Percentiles rank a stretch among this genome's conserved stretches.
These are phyloP conservation scores for Boletus sensibilis DNA, from an alignment of 768 basidiomycete genomes.

Conservation along the genomic window DNA sequence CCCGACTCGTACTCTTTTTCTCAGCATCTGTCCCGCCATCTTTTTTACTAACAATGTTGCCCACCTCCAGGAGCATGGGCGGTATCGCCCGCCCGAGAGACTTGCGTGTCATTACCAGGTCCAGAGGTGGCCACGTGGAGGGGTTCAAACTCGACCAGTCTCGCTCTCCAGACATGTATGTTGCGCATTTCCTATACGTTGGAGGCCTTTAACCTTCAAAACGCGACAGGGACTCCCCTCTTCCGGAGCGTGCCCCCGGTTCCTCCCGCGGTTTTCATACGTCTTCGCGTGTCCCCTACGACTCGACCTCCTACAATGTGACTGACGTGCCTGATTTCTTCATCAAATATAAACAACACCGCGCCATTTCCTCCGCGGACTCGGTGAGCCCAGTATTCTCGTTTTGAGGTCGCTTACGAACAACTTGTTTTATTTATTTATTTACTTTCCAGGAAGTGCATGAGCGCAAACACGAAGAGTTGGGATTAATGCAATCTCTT, in stretches of 20 bases:
- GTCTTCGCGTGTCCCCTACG: constrained; percentile 13
- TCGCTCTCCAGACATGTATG: constrained; percentile 37
- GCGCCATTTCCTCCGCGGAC: not conserved
- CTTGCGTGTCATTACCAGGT: constrained; percentile 38
- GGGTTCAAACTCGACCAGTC: constrained; percentile 28
- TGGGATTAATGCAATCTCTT: constrained; percentile 26
- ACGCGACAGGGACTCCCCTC: constrained; percentile 32
- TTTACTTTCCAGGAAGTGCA: constrained; percentile 1
- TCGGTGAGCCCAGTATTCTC: constrained; percentile 3
- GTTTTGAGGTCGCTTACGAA: not conserved
- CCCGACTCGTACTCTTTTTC: not conserved
- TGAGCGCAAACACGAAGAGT: constrained; percentile 3
- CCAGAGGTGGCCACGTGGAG: constrained; percentile 34
- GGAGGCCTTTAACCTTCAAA: constrained; percentile 34
- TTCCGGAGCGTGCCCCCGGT: constrained; percentile 26
- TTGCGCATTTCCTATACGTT: constrained; percentile 26
- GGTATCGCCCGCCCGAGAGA: constrained; percentile 41
- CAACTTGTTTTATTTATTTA: too few relatives aligned
- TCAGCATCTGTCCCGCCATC: not conserved
- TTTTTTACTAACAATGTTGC: constrained; percentile 12
- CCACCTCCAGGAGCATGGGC: constrained; percentile 35
- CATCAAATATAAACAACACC: constrained; percentile 26
- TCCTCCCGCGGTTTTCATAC: constrained; percentile 24
- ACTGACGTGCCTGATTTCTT: constrained; percentile 29
- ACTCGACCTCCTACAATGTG: constrained; percentile 30